These are phyloP conservation scores for Endotrypanum monterogeii DNA, from an alignment of 208 protist species.

Conservation along the genomic window DNA sequence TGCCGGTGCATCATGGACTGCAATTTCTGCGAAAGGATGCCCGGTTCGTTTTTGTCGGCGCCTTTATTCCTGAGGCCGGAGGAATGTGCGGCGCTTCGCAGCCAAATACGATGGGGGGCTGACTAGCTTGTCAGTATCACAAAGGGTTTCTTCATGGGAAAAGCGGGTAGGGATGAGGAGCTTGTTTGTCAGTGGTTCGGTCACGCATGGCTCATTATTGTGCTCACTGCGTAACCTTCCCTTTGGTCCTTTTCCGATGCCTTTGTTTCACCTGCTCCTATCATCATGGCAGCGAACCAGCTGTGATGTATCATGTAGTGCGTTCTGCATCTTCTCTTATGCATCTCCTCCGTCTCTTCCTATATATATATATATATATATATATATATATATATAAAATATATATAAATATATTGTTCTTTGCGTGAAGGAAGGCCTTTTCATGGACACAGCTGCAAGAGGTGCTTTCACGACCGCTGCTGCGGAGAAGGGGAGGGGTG, in stretches of 20 bases:
- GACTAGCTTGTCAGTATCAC: background rate
- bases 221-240: constrained; percentile 1
- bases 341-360: background rate
- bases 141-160: no score
- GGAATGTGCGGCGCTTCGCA: background rate
- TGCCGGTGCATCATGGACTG: background rate
- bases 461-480: background rate
- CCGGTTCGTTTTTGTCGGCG: background rate
- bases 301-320: constrained; percentile 9
- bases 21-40: background rate
- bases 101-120: background rate
- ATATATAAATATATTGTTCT: no score
- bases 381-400: no score
- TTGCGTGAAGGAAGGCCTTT: background rate
- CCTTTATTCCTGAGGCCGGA: background rate
- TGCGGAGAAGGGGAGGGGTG: background rate
- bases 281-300: background rate
- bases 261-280: background rate
- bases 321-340: background rate
- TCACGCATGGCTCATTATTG: background rate
- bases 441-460: background rate
- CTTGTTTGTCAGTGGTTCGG: background rate
- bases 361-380: no score
- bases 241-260: constrained; percentile 2
- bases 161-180: background rate